Evolutionary conservation across 768 basidiomycete genomes (phyloP).

Genomic region (Erythrobasidium yunnanense): DNA sequence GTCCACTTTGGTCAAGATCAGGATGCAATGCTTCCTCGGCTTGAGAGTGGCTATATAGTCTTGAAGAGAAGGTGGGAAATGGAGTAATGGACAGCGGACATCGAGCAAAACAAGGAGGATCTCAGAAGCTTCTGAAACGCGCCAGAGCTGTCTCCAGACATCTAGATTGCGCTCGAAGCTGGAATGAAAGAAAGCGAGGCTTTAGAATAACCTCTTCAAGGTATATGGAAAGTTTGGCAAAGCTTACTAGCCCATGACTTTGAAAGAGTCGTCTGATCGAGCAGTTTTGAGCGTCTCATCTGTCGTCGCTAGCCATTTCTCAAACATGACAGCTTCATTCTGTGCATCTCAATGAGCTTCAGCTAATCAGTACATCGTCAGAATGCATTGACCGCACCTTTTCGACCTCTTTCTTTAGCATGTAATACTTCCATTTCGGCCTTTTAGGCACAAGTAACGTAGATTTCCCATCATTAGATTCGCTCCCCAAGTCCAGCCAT

Average conservation of each 20-base stretch:
- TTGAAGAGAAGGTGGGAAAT: constrained; percentile 69
- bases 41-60: constrained; percentile 48
- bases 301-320: constrained; percentile 17
- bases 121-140: constrained; percentile 80
- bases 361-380: not conserved
- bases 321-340: constrained; percentile 24
- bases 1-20: constrained; percentile 80
- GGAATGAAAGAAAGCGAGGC: not conserved
- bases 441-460: not conserved
- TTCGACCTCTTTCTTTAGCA: constrained; percentile 25
- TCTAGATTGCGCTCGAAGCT: constrained; percentile 50
- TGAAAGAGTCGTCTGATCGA: not conserved
- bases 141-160: constrained; percentile 95
- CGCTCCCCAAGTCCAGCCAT: not conserved
- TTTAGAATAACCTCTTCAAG: too few species aligned
- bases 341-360: not conserved
- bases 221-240: too few species aligned
- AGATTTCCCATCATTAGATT: not conserved
- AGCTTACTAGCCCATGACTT: constrained; percentile 16
- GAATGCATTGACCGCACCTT: not conserved
- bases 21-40: constrained; percentile 48
- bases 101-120: constrained; percentile 80
- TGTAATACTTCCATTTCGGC: constrained; percentile 26
- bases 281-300: not conserved
- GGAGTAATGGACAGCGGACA: constrained; percentile 71